A percentile compares a stretch with the other conserved stretches of the same genome.
Conservation (phyloP, 2,329 filamentous ascomycete genomes). For the Botrytis cinerea region DNA sequence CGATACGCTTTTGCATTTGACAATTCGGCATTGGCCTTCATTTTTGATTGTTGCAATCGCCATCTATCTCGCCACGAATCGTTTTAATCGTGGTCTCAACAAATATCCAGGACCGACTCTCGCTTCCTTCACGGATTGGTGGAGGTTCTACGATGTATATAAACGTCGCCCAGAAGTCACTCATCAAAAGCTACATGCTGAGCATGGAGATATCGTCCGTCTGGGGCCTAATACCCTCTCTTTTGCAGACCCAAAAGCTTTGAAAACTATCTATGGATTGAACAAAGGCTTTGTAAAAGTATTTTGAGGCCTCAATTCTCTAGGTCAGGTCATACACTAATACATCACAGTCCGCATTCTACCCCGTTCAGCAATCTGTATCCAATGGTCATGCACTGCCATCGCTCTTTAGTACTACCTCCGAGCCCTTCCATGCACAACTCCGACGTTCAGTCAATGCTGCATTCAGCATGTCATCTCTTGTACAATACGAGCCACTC, state of each 20-base stretch:
- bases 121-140: constrained; percentile 70
- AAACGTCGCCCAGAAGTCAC: constrained; percentile 66
- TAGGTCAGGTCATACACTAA: background rate
- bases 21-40: constrained; percentile 46
- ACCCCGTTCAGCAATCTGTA: constrained; percentile 74
- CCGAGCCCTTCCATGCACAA: constrained; percentile 73
- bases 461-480: constrained; percentile 74
- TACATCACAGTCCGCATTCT: constrained; percentile 68
- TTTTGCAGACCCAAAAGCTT: constrained; percentile 70
- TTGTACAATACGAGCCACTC: constrained; percentile 78
- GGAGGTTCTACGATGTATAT: constrained; percentile 71
- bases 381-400: constrained; percentile 66
- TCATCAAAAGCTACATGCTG: constrained; percentile 65
- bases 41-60: constrained; percentile 42
- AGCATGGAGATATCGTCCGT: constrained; percentile 73
- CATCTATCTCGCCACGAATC: constrained; percentile 51
- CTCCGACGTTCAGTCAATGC: constrained; percentile 75
- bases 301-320: constrained; percentile 25
- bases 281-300: constrained; percentile 83
- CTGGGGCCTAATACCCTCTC: constrained; percentile 74
- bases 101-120: constrained; percentile 72
- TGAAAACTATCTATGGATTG: constrained; percentile 77
- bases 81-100: constrained; percentile 60
- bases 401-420: constrained; percentile 74
- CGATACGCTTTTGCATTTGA: constrained; percentile 6